A percentile compares a stretch with the other conserved stretches of the same genome.
These are phyloP conservation scores for Penicillium odoratum DNA, from an alignment of 495 filamentous ascomycete species.

Conservation along the genomic window DNA sequence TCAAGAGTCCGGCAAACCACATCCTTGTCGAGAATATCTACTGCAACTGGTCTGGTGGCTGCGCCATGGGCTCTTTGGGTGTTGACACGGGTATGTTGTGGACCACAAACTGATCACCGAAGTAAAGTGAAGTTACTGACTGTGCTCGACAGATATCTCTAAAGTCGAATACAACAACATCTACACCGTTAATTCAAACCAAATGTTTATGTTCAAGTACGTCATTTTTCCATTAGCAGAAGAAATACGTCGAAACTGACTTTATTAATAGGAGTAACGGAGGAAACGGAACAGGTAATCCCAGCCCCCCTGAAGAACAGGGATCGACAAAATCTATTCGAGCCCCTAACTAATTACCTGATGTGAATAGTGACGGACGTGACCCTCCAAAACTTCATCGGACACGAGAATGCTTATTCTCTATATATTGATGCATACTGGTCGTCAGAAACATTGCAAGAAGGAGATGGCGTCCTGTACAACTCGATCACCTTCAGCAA, in stretches of 20 bases:
- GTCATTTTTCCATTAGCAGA: neutral
- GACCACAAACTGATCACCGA: neutral
- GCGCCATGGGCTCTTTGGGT: constrained; percentile 47
- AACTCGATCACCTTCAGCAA: constrained; percentile 47
- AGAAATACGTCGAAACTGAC: neutral
- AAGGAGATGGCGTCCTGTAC: constrained; percentile 44
- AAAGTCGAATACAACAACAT: constrained; percentile 44
- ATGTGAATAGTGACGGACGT: constrained; percentile 14
- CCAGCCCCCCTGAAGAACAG: neutral
- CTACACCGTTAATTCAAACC: constrained; percentile 48
- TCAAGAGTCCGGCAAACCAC: constrained; percentile 42
- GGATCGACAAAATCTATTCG: neutral
- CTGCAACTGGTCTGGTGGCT: constrained; percentile 52
- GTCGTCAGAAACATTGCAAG: constrained; percentile 24
- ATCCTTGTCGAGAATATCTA: constrained; percentile 52
- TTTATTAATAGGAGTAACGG: constrained; percentile 34
- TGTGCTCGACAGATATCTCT: constrained; percentile 24
- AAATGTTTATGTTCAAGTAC: constrained; percentile 58
- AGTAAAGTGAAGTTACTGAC: neutral
- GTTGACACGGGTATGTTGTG: constrained; percentile 18
- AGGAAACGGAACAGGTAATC: constrained; percentile 42
- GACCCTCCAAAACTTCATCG: constrained; percentile 23
- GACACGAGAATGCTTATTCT: constrained; percentile 41
- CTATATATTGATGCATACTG: constrained; percentile 54
- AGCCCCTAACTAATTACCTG: neutral